Percentiles rank a stretch among this genome's conserved stretches.
Conservation (phyloP, 768 basidiomycete genomes). For the Russula earlei region DNA sequence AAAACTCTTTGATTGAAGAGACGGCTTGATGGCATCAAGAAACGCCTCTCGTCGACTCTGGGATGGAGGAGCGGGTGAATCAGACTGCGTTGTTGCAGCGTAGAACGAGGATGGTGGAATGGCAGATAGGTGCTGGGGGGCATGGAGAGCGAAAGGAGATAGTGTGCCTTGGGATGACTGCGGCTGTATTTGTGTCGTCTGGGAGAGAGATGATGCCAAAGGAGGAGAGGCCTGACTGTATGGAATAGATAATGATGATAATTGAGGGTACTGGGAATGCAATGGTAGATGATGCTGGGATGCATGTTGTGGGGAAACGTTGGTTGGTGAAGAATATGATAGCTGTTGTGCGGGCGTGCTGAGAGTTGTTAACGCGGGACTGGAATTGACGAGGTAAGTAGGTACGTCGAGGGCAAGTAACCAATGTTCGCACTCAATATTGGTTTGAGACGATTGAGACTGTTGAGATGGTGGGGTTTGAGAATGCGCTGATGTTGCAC, state of each 20-base stretch:
- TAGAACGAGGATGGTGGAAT: constrained; percentile 33
- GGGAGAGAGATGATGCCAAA: constrained; percentile 12
- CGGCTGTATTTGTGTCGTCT: constrained; percentile 21
- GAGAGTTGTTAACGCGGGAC: constrained; percentile 24
- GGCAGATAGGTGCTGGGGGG: constrained; percentile 32
- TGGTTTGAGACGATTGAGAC: constrained; percentile 26
- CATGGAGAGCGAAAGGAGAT: constrained; percentile 60
- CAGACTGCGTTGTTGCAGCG: constrained; percentile 23
- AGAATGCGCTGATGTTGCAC: constrained; percentile 48
- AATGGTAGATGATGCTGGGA: constrained; percentile 33
- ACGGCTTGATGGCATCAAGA: constrained; percentile 40
- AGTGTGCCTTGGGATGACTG: constrained; percentile 36
- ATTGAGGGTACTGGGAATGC: constrained; percentile 31
- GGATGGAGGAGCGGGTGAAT: constrained; percentile 27
- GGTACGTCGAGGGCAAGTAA: not conserved
- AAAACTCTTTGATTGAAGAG: constrained; percentile 51
- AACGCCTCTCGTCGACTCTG: constrained; percentile 52
- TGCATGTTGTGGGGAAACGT: constrained; percentile 38
- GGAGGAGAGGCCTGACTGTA: constrained; percentile 17
- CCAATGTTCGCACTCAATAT: constrained; percentile 16
- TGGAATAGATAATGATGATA: constrained; percentile 27
- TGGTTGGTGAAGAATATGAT: constrained; percentile 16
- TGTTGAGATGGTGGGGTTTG: constrained; percentile 28
- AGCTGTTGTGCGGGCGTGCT: constrained; percentile 18
- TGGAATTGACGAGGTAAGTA: constrained; percentile 20